Conservation (phyloP, 208 protist species). For the Trypanosoma brucei region DNA sequence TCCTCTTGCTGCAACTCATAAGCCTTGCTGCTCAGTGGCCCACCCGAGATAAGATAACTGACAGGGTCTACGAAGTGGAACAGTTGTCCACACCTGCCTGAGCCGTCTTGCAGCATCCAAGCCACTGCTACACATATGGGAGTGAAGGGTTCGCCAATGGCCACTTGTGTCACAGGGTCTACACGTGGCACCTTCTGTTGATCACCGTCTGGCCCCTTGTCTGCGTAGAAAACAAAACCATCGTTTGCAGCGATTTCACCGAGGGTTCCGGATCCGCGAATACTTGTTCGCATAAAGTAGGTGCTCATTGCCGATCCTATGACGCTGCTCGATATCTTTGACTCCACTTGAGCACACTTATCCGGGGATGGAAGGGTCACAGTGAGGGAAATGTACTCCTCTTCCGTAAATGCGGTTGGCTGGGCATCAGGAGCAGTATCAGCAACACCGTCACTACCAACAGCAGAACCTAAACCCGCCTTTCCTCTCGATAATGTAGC, state of each 20-base stretch:
- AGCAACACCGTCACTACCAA: too few relatives aligned
- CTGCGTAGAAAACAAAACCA: slow-evolving; percentile 65
- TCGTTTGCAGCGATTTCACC: slow-evolving; percentile 22
- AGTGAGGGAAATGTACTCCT: slow-evolving; percentile 43
- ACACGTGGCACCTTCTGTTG: slow-evolving; percentile 19
- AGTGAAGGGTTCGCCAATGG: slow-evolving; percentile 52
- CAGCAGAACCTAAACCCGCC: too few relatives aligned
- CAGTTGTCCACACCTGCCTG: slow-evolving; percentile 37
- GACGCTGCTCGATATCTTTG: slow-evolving; percentile 27
- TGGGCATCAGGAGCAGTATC: not conserved
- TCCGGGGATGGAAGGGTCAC: slow-evolving; percentile 24
- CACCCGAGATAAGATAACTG: slow-evolving; percentile 23
- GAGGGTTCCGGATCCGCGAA: slow-evolving; percentile 46
- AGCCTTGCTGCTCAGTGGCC: slow-evolving; percentile 14
- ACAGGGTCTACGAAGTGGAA: slow-evolving; percentile 75
- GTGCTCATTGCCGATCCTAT: slow-evolving; percentile 29
- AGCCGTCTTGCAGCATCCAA: slow-evolving; percentile 38
- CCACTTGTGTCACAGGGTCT: slow-evolving; percentile 12
- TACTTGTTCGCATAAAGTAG: slow-evolving; percentile 63
- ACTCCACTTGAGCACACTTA: slow-evolving; percentile 17
- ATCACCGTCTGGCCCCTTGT: slow-evolving; percentile 32
- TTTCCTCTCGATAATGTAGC: not conserved
- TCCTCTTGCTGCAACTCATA: slow-evolving; percentile 38
- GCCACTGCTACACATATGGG: slow-evolving; percentile 60
- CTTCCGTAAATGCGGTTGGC: slow-evolving; percentile 17